Base-by-base conservation (phyloP, 2,329 filamentous ascomycete species). In the Aspergillus awamori region DNA sequence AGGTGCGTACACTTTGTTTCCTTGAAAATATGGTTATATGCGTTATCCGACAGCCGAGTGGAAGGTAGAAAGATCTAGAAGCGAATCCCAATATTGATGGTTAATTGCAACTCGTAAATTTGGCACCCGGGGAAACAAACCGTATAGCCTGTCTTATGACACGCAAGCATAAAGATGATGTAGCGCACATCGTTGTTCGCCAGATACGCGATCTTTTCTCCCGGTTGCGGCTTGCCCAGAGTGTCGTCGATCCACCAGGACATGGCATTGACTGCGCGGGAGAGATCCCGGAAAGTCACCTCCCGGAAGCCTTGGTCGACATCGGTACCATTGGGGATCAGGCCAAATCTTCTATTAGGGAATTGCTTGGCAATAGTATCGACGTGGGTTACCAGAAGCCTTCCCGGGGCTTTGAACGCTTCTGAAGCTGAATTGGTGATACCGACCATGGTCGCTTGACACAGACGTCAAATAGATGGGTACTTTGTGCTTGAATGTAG, bases 161-260 rank as follows among this genome's bases (percentile, higher is more conserved):
- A 53, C 8, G 49, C 69, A 8, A 71, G 55, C 39, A 67, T 33
- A 17, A 71, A 66, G 1, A 69, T 28, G 36, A 58, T 53, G 26
- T 71, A 71, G 20, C 69, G 67, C 6, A 67, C 49, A 66, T 72
- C 69, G 36, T 70, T 68, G 5, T 26, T 58, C 2, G 62, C 69
- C 57, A 70, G 60, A 28, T 71, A 72, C 2, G 67, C 64, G 53
- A 72, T 49, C 2, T 60, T 65, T 54, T 69, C 62, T 26, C 24
- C 24, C 24, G 24, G 24, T 26, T 26, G 24, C 24, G 24, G 24
- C 24, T 26, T 26, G 24, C 24, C 24, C 24, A 26, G 24, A 26
- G 24, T 26, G 24, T 26, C 24, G 6, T 26, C 24, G 24, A 26
- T 26, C 66, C 66, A 70, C 64, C 65, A 67, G 8, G 59, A 61